Conservation (phyloP, 495 filamentous ascomycete genomes). For the Aspergillus egyptiacus region DNA sequence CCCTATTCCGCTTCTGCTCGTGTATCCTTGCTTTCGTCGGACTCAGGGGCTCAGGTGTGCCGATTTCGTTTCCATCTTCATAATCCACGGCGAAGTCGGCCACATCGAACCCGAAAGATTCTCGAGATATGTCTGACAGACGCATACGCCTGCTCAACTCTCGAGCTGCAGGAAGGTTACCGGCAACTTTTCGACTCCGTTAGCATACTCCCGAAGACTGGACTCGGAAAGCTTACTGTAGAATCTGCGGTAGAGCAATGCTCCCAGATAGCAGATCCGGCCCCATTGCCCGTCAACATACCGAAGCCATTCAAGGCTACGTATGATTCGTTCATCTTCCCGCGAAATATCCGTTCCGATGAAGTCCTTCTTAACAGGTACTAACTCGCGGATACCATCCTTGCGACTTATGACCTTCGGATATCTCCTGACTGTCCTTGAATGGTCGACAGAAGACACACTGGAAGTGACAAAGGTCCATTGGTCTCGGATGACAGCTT, state of each 20-base stretch:
- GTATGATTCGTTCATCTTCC: constrained; percentile 66
- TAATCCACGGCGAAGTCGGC: constrained; percentile 26
- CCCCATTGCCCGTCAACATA: constrained; percentile 63
- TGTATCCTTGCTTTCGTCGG: constrained; percentile 28
- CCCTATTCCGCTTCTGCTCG: constrained; percentile 18
- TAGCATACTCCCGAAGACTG: constrained; percentile 2
- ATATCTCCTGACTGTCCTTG: constrained; percentile 25
- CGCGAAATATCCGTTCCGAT: constrained; percentile 55
- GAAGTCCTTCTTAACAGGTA: constrained; percentile 53
- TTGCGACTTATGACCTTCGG: constrained; percentile 29
- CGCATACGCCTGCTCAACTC: constrained; percentile 47
- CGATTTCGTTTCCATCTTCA: constrained; percentile 19
- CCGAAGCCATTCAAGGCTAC: constrained; percentile 79
- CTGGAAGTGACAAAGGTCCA: constrained; percentile 42
- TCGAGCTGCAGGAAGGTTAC: constrained; percentile 60
- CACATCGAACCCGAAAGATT: constrained; percentile 38
- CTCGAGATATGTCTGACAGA: constrained; percentile 37
- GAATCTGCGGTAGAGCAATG: constrained; percentile 59
- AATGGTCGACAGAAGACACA: constrained; percentile 31
- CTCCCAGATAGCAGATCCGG: constrained; percentile 61
- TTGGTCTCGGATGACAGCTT: constrained; percentile 49
- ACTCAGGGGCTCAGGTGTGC: constrained; percentile 25
- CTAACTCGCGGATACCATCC: constrained; percentile 29
- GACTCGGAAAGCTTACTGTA: constrained; percentile 26
- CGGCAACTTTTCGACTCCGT: constrained; percentile 18